phyloP scores from a whole-genome alignment of 257 asterid species.

The Osmanthus fragrans region DNA sequence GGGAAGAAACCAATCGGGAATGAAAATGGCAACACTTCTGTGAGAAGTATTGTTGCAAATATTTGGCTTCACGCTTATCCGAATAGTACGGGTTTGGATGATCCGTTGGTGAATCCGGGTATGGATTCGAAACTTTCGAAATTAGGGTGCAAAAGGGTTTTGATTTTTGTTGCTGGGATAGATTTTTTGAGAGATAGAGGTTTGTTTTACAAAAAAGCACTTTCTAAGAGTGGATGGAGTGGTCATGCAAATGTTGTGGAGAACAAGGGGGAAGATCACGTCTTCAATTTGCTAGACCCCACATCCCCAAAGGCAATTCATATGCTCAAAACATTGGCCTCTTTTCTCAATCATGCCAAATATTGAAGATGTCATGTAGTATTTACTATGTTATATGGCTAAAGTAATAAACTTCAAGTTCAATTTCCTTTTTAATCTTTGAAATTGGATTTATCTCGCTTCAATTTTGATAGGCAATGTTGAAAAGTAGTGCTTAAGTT shows the following conservation, averaged over 20 bases:
- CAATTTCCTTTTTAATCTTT: too few species aligned
- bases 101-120: too few species aligned
- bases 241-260: constrained; percentile 41
- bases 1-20: constrained; percentile 54
- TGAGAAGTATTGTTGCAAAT: constrained; percentile 16
- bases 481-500: too few species aligned
- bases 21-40: constrained; percentile 22
- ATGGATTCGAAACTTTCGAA: constrained; percentile 30
- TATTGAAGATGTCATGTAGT: background rate
- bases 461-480: too few species aligned
- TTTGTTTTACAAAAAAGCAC: constrained; percentile 26
- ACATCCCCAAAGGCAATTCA: constrained; percentile 15
- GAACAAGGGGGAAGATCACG: constrained; percentile 40
- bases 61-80: constrained; percentile 51
- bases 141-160: constrained; percentile 36
- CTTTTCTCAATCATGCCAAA: constrained; percentile 31
- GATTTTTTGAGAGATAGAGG: constrained; percentile 47
- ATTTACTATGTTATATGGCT: background rate
- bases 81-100: constrained; percentile 47
- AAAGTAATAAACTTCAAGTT: too few species aligned
- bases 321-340: constrained; percentile 30
- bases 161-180: constrained; percentile 37
- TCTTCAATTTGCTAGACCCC: constrained; percentile 31
- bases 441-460: too few species aligned
- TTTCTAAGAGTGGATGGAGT: constrained; percentile 43